Evolutionary conservation across 176 grass and related monocot genomes (phyloP).

Genomic region (Musa troglodytarum): DNA sequence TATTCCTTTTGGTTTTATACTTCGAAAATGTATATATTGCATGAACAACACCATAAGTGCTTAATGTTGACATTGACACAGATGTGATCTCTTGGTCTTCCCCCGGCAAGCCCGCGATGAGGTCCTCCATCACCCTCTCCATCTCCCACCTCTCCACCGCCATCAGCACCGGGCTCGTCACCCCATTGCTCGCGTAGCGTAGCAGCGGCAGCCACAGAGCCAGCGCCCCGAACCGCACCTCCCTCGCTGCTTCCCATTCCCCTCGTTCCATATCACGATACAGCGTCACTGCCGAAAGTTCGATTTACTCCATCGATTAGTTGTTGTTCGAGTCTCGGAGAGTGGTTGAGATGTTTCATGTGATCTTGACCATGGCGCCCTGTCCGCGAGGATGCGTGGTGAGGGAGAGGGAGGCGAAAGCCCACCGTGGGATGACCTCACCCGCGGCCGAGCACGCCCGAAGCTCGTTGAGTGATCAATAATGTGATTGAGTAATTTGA

Average conservation of each 20-base stretch:
- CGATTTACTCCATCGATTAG: too few species aligned
- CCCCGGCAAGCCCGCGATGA: conserved; percentile 21
- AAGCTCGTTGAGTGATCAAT: conserved; percentile 13
- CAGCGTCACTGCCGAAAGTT: conserved; percentile 29
- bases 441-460: conserved; percentile 18
- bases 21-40: too few species aligned
- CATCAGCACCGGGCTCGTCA: conserved; percentile 24
- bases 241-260: conserved; percentile 24
- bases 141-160: conserved; percentile 24
- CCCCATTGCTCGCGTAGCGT: conserved; percentile 32
- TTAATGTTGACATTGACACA: too few species aligned
- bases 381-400: conserved; percentile 35
- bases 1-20: too few species aligned
- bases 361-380: conserved; percentile 26
- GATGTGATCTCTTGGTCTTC: conserved; percentile 36
- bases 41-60: too few species aligned
- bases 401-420: conserved; percentile 28
- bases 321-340: too few species aligned
- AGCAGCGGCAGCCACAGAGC: conserved; percentile 34
- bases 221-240: conserved; percentile 29
- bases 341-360: neutral
- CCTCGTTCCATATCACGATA: conserved; percentile 21
- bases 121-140: conserved; percentile 23
- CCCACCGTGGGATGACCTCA: conserved; percentile 30
- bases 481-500: too few species aligned